Evolutionary conservation across 2,329 filamentous ascomycete species (phyloP).

Genomic region (Ceratocystis papillata): DNA sequence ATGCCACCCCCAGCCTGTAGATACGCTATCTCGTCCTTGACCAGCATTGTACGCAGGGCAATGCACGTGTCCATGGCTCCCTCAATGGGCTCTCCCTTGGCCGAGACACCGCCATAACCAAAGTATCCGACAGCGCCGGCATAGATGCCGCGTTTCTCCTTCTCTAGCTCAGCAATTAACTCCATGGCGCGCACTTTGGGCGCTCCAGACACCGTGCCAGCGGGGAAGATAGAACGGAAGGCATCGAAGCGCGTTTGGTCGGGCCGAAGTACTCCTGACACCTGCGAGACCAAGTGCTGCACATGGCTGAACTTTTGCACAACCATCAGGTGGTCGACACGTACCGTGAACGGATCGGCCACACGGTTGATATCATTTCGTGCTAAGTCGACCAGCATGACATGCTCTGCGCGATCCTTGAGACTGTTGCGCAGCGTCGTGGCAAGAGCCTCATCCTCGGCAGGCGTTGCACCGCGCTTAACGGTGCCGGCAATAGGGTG

Average conservation of each 20-base stretch:
- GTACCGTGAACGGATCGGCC: constrained; percentile 77
- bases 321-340: constrained; percentile 88
- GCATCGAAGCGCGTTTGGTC: constrained; percentile 89
- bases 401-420: constrained; percentile 89
- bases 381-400: constrained; percentile 94
- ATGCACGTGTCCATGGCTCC: constrained; percentile 86
- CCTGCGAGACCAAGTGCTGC: constrained; percentile 92
- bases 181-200: constrained; percentile 97
- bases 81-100: constrained; percentile 52
- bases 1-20: constrained; percentile 83
- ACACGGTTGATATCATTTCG: constrained; percentile 95
- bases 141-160: constrained; percentile 89
- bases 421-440: constrained; percentile 65
- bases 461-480: constrained; percentile 66
- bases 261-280: constrained; percentile 74
- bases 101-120: constrained; percentile 65
- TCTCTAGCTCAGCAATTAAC: constrained; percentile 85
- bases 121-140: constrained; percentile 96
- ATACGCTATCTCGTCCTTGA: constrained; percentile 85
- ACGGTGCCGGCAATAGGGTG: constrained; percentile 97
- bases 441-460: constrained; percentile 72
- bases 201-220: constrained; percentile 87
- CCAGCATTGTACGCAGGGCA: constrained; percentile 79
- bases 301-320: constrained; percentile 94
- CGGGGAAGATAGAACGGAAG: constrained; percentile 92